These are phyloP conservation scores for Mortierella sp. DNA, from an alignment of 371 early-diverging fungal species.

Conservation along the genomic window DNA sequence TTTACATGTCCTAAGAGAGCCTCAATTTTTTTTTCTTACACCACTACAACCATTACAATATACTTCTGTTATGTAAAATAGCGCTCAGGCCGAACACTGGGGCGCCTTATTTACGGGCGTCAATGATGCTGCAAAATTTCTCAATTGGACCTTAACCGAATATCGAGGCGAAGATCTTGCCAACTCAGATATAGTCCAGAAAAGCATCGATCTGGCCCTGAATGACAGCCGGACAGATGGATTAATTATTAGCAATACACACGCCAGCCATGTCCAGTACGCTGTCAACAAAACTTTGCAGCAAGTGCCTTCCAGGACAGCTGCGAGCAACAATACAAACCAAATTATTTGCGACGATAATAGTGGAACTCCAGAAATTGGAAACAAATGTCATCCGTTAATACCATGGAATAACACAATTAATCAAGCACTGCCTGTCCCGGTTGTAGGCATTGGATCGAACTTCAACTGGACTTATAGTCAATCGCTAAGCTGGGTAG, in stretches of 20 bases:
- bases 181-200: constrained; percentile 1
- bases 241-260: constrained; percentile 23
- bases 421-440: constrained; percentile 26
- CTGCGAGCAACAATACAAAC: constrained; percentile 7
- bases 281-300: constrained; percentile 25
- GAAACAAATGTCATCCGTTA: constrained; percentile 16
- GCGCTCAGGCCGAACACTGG: constrained; percentile 18
- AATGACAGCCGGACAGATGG: constrained; percentile 13
- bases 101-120: constrained; percentile 24
- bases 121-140: constrained; percentile 26
- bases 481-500: constrained; percentile 27
- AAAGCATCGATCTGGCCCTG: constrained; percentile 25
- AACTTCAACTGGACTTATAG: constrained; percentile 8
- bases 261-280: constrained; percentile 14
- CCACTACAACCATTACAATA: neutral
- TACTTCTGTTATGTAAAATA: no score
- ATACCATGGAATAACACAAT: constrained; percentile 43
- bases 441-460: constrained; percentile 28
- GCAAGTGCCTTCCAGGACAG: constrained; percentile 18
- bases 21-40: neutral
- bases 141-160: constrained; percentile 30
- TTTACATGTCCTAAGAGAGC: neutral
- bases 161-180: constrained; percentile 18
- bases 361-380: neutral
- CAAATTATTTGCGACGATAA: constrained; percentile 19